phyloP scores from a whole-genome alignment of 805 yeast species.

The Myxozyma melibiosi region DNA sequence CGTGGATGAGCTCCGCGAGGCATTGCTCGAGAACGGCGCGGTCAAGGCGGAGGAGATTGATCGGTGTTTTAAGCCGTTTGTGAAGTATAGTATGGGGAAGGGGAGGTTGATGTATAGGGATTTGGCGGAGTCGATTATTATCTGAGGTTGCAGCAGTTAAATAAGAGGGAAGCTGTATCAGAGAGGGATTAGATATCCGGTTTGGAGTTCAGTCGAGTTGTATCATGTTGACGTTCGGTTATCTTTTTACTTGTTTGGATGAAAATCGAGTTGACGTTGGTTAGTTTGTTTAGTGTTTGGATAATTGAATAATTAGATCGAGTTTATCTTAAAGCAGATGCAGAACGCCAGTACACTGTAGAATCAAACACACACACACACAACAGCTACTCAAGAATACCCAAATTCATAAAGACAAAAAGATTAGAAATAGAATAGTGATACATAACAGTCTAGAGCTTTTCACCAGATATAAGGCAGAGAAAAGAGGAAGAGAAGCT shows the following conservation, averaged over 20 bases:
- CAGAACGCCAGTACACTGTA: constrained; percentile 1
- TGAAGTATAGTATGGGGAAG: constrained; percentile 58
- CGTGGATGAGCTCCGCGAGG: constrained; percentile 52
- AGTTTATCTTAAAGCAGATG: neutral
- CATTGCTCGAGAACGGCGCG: constrained; percentile 51
- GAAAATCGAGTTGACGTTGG: neutral
- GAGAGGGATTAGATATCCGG: neutral
- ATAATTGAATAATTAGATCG: neutral
- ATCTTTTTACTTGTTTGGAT: neutral
- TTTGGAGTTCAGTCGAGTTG: too few relatives aligned
- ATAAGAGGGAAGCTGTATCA: neutral
- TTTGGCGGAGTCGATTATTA: constrained; percentile 58
- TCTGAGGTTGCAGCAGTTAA: constrained; percentile 10
- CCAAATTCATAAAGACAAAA: neutral
- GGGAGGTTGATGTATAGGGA: constrained; percentile 61
- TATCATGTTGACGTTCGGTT: too few relatives aligned
- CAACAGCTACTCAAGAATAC: neutral
- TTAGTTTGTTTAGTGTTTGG: too few relatives aligned
- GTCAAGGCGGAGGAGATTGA: constrained; percentile 51
- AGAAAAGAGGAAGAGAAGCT: constrained; percentile 25
- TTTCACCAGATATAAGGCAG: neutral
- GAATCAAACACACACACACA: neutral
- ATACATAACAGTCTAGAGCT: neutral
- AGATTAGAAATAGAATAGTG: too few relatives aligned
- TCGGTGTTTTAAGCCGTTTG: constrained; percentile 56